Conservation (phyloP, 1,284 basidiomycete genomes). For the Rhodotorula sp. region DNA sequence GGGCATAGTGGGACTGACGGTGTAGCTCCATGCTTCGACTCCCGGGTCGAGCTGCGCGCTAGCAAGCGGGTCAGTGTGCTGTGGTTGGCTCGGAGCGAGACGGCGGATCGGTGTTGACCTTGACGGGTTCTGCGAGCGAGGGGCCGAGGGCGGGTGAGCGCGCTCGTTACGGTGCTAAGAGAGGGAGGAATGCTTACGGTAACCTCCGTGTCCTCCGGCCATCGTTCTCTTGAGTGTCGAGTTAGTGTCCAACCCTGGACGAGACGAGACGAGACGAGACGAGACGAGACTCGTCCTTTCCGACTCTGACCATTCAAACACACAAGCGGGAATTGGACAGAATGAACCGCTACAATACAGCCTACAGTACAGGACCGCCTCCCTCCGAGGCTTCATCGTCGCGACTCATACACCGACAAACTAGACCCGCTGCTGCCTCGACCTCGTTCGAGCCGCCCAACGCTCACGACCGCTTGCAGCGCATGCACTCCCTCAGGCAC, state of each 20-base stretch:
- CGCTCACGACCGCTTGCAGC: constrained; percentile 37
- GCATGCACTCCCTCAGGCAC: not conserved
- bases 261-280: too few relatives aligned
- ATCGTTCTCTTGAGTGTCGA: constrained; percentile 8
- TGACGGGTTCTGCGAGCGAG: constrained; percentile 29
- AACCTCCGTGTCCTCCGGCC: constrained; percentile 36
- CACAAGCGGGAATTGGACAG: too few relatives aligned
- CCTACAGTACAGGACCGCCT: not conserved
- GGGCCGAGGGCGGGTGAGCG: not conserved
- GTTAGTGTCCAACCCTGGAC: too few relatives aligned
- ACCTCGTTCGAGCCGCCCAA: constrained; percentile 21
- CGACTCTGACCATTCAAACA: too few relatives aligned
- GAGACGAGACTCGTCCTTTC: too few relatives aligned
- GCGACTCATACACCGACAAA: not conserved
- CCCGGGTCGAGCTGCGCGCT: constrained; percentile 33
- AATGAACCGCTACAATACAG: too few relatives aligned
- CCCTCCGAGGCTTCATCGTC: not conserved
- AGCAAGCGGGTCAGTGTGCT: not conserved
- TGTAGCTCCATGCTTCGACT: constrained; percentile 39
- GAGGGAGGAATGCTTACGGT: constrained; percentile 21
- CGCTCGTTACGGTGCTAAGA: too few relatives aligned
- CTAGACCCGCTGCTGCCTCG: constrained; percentile 4
- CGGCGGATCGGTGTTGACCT: constrained; percentile 10
- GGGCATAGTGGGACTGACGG: constrained; percentile 11
- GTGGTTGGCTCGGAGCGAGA: not conserved